Conservation (phyloP, 2,329 filamentous ascomycete genomes). For the Colletotrichum zoysiae region DNA sequence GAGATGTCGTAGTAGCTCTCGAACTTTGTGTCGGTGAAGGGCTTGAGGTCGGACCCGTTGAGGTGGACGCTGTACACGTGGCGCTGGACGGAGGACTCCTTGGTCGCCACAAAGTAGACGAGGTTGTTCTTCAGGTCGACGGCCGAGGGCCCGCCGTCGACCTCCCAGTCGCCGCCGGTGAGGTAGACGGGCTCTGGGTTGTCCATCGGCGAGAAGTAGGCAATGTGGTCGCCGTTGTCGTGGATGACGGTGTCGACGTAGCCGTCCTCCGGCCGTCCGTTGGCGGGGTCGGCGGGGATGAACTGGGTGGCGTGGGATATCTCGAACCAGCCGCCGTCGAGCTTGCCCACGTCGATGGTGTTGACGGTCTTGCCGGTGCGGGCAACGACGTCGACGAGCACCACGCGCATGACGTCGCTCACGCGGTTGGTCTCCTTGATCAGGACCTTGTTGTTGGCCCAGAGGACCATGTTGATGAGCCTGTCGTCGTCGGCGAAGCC, state of each 20-base stretch:
- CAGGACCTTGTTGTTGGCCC: constrained; percentile 87
- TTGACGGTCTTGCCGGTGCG: constrained; percentile 84
- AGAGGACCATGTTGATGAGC: constrained; percentile 92
- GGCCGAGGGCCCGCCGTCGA: constrained; percentile 85
- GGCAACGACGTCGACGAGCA: constrained; percentile 82
- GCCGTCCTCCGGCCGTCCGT: constrained; percentile 83
- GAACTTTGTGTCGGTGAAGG: constrained; percentile 79
- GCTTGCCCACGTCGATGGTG: constrained; percentile 79
- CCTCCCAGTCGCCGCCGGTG: constrained; percentile 92
- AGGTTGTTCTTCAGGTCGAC: constrained; percentile 87
- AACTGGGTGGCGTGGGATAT: constrained; percentile 88
- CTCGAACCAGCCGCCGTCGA: constrained; percentile 99
- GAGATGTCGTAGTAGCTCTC: constrained; percentile 86
- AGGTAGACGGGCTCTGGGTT: constrained; percentile 85
- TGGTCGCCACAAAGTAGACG: constrained; percentile 91
- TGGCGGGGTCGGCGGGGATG: constrained; percentile 84
- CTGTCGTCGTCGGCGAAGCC: constrained; percentile 86
- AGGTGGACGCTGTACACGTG: constrained; percentile 93
- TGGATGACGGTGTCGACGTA: constrained; percentile 94
- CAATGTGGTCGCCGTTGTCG: constrained; percentile 89
- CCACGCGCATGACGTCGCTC: constrained; percentile 89
- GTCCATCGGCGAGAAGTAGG: constrained; percentile 91
- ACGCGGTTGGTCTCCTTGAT: constrained; percentile 95
- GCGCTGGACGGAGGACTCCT: constrained; percentile 88
- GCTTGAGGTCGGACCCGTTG: constrained; percentile 78